Evolutionary conservation across 1,284 basidiomycete genomes (phyloP).

Genomic region (Filobasidium uniguttulatum): DNA sequence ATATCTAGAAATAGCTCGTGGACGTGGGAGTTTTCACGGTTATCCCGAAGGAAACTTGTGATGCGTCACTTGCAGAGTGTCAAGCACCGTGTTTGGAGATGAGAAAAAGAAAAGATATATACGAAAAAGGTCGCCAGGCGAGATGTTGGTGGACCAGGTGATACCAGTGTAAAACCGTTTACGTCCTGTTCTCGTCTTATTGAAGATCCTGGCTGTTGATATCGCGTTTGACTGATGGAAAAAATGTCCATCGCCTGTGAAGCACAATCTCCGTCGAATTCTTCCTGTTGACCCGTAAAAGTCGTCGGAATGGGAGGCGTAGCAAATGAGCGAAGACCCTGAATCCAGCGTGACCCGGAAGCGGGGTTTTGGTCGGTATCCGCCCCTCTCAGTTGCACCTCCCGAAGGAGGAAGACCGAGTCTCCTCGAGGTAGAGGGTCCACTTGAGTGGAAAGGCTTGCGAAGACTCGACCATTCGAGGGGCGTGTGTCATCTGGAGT

Average conservation of each 20-base stretch:
- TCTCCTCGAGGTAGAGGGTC: too few relatives aligned
- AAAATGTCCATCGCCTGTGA: slow-evolving; percentile 32
- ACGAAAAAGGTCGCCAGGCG: neutral
- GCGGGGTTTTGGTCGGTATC: slow-evolving; percentile 18
- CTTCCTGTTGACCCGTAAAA: slow-evolving; percentile 11
- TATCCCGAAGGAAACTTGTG: slow-evolving; percentile 6
- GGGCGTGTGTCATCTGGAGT: too few relatives aligned
- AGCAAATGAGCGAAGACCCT: slow-evolving; percentile 26
- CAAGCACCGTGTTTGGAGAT: slow-evolving; percentile 29
- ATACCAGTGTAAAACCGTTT: too few relatives aligned
- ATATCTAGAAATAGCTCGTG: slow-evolving; percentile 33
- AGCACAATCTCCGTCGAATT: slow-evolving; percentile 23
- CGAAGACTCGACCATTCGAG: too few relatives aligned
- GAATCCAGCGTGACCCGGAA: slow-evolving; percentile 10
- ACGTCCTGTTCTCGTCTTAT: too few relatives aligned
- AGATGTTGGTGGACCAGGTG: neutral
- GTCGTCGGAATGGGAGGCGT: slow-evolving; percentile 17
- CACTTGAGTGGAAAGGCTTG: too few relatives aligned
- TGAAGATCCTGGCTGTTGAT: neutral
- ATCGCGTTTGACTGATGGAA: neutral
- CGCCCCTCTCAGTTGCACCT: slow-evolving; percentile 14
- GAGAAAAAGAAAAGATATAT: slow-evolving; percentile 2
- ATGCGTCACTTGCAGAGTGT: slow-evolving; percentile 34
- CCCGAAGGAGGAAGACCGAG: neutral
- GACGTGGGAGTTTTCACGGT: slow-evolving; percentile 24